Conservation (phyloP, 2,329 filamentous ascomycete species). For the Microsporum audouinii region DNA sequence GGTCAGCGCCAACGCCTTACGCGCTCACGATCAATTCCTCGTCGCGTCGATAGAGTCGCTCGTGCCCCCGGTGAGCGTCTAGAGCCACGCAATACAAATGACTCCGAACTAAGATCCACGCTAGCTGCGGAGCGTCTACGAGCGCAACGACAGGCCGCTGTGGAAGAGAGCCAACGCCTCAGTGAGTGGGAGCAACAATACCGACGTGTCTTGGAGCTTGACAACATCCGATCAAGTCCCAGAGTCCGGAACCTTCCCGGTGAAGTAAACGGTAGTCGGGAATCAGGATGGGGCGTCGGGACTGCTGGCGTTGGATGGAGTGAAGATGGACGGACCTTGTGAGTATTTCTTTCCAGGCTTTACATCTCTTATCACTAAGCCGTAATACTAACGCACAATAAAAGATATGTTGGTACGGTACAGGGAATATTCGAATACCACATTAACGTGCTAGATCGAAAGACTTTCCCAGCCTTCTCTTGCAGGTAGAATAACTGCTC, state of each 20-base stretch:
- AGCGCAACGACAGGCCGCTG: constrained; percentile 27
- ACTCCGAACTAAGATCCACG: constrained; percentile 28
- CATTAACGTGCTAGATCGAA: constrained; percentile 37
- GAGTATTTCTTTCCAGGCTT: constrained; percentile 19
- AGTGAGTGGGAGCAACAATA: constrained; percentile 24
- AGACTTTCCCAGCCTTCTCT: constrained; percentile 36
- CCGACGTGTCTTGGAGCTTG: constrained; percentile 25
- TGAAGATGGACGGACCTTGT: constrained; percentile 37
- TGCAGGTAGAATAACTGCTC: constrained; percentile 25
- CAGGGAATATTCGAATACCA: constrained; percentile 39
- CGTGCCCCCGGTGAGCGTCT: constrained; percentile 18
- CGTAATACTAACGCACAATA: constrained; percentile 10
- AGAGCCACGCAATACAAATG: constrained; percentile 17
- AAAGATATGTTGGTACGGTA: constrained; percentile 38
- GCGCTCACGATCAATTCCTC: constrained; percentile 28
- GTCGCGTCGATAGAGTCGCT: constrained; percentile 22
- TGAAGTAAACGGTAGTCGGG: constrained; percentile 22
- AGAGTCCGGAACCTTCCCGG: constrained; percentile 30
- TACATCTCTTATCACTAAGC: neutral
- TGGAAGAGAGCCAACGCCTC: constrained; percentile 25
- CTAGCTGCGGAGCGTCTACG: constrained; percentile 31
- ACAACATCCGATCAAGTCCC: constrained; percentile 27
- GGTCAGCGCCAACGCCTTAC: constrained; percentile 20
- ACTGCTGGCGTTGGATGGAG: constrained; percentile 40
- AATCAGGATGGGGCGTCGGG: constrained; percentile 29